Conservation (phyloP, 306 rosid species). For the Cucumis sativus region DNA sequence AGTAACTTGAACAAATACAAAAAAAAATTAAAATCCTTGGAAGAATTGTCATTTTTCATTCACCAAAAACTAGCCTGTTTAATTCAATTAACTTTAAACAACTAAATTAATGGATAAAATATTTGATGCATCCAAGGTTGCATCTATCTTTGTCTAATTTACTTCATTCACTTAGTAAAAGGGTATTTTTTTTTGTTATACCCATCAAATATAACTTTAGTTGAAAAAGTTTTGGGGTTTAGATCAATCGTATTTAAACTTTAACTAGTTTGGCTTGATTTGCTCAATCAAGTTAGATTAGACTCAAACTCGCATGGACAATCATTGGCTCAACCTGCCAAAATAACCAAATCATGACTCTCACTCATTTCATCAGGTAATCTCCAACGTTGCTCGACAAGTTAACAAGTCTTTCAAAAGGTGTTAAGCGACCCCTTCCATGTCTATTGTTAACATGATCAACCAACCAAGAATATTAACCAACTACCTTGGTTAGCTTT, state of each 20-base stretch:
- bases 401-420: neutral
- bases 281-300: neutral
- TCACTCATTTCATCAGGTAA: neutral
- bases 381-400: neutral
- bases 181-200: neutral
- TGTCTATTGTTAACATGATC: neutral
- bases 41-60: neutral
- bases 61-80: neutral
- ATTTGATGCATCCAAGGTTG: neutral
- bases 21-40: neutral
- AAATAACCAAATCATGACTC: neutral
- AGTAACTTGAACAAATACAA: neutral
- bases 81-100: neutral
- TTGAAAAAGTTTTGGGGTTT: neutral
- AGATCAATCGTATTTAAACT: neutral
- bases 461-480: neutral
- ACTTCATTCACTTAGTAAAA: no score
- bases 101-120: neutral
- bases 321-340: neutral
- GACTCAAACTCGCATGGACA: neutral
- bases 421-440: neutral
- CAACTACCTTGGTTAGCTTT: neutral
- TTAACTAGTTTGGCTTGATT: neutral
- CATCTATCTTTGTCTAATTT: no score
- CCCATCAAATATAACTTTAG: neutral